Evolutionary conservation across 1,284 basidiomycete genomes (phyloP).

Genomic region (Flammula alnicola): DNA sequence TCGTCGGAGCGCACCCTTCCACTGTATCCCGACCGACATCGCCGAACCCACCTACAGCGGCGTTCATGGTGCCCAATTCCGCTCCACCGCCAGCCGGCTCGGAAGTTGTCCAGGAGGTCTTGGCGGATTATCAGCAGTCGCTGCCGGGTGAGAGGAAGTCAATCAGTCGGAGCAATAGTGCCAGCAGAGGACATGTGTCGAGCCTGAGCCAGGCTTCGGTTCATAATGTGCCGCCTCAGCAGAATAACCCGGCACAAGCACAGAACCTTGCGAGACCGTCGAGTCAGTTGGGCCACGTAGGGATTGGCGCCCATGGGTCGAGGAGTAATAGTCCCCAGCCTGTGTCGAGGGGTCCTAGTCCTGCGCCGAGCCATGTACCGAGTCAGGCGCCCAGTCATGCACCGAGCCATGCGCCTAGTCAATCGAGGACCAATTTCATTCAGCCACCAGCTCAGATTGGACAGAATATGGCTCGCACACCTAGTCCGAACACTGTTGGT

Average conservation of each 20-base stretch:
- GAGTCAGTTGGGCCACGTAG: conserved; percentile 72
- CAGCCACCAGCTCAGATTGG: conserved; percentile 34
- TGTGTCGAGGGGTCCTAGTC: conserved; percentile 51
- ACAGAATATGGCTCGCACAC: conserved; percentile 33
- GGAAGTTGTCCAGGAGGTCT: conserved; percentile 65
- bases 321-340: conserved; percentile 65
- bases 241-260: conserved; percentile 26
- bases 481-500: conserved; percentile 61
- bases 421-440: conserved; percentile 36
- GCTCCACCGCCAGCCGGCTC: conserved; percentile 42
- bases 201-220: conserved; percentile 25
- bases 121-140: conserved; percentile 81
- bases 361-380: conserved; percentile 35
- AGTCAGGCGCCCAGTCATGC: conserved; percentile 14
- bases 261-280: conserved; percentile 52
- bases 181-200: conserved; percentile 37
- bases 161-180: conserved; percentile 47
- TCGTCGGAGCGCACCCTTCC: conserved; percentile 76
- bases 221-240: conserved; percentile 13
- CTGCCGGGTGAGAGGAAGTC: conserved; percentile 84
- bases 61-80: conserved; percentile 74
- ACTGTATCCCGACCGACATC: conserved; percentile 76
- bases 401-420: conserved; percentile 11
- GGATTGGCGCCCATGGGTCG: conserved; percentile 76
- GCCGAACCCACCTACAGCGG: conserved; percentile 71